Percentiles rank a stretch among this genome's conserved stretches.
Evolutionary conservation across 1,284 basidiomycete genomes (phyloP).

Genomic region (Cronartium quercuum): DNA sequence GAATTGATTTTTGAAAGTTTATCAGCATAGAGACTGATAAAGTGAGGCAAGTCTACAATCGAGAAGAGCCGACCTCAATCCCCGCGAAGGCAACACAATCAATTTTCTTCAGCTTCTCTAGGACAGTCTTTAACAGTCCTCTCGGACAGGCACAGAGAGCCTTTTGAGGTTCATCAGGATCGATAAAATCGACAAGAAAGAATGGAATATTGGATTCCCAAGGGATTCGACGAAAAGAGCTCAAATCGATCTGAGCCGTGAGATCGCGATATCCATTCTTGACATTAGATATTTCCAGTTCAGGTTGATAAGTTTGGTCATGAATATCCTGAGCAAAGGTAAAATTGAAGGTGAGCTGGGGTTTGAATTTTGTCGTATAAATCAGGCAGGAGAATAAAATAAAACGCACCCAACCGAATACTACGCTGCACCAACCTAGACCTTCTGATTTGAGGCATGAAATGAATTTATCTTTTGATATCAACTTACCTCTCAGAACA

Average conservation of each 20-base stretch:
- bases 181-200: conserved; percentile 82
- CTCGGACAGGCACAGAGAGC: conserved; percentile 78
- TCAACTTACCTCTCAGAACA: conserved; percentile 73
- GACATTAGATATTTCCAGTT: conserved; percentile 81
- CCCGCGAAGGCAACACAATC: conserved; percentile 51
- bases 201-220: conserved; percentile 90
- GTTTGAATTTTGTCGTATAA: not conserved
- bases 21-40: not conserved
- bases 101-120: conserved; percentile 50
- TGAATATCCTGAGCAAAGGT: conserved; percentile 64
- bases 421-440: conserved; percentile 43
- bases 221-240: conserved; percentile 75
- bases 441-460: conserved; percentile 72
- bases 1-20: not conserved
- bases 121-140: conserved; percentile 63
- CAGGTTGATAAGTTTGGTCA: conserved; percentile 61
- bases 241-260: conserved; percentile 72
- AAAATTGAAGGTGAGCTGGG: not conserved
- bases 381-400: conserved; percentile 57
- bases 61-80: conserved; percentile 54
- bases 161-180: conserved; percentile 66
- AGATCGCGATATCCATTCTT: conserved; percentile 87
- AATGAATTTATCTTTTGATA: conserved; percentile 81
- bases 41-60: not conserved
- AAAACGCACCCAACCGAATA: conserved; percentile 53